A percentile compares a stretch with the other conserved stretches of the same genome.
These are phyloP conservation scores for Aspergillus campestris DNA, from an alignment of 495 filamentous ascomycete genomes.

Conservation along the genomic window DNA sequence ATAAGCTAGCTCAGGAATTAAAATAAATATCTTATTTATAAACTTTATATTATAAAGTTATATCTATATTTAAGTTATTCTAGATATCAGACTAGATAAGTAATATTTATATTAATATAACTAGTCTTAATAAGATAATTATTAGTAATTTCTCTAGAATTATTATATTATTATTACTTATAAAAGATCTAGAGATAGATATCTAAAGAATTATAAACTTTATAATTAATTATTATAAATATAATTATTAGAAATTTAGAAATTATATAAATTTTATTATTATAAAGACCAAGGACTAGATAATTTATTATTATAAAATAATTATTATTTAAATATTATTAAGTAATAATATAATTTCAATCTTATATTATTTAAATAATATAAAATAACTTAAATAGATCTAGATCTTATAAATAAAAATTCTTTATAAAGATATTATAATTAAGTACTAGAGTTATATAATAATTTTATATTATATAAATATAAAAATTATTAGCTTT, in stretches of 20 bases:
- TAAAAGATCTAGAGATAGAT: neutral
- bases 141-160: too few species aligned
- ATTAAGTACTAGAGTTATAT: too few species aligned
- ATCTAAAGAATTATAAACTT: neutral
- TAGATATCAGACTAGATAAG: neutral
- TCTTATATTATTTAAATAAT: neutral
- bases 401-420: too few species aligned
- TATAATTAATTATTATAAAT: slow-evolving; percentile 5
- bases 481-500: too few species aligned
- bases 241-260: neutral
- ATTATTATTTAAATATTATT: neutral
- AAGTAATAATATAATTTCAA: neutral
- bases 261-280: neutral
- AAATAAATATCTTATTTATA: neutral
- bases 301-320: neutral
- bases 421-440: too few species aligned
- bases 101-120: slow-evolving; percentile 1
- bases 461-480: too few species aligned
- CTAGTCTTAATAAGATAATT: too few species aligned
- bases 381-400: neutral
- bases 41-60: slow-evolving; percentile 1
- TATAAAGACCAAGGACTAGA: neutral
- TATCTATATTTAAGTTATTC: slow-evolving; percentile 1
- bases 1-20: too few species aligned
- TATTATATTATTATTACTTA: neutral